Percentiles rank a stretch among this genome's conserved stretches.
phyloP scores from a whole-genome alignment of 1,284 basidiomycete species.

The Irpex sp. region DNA sequence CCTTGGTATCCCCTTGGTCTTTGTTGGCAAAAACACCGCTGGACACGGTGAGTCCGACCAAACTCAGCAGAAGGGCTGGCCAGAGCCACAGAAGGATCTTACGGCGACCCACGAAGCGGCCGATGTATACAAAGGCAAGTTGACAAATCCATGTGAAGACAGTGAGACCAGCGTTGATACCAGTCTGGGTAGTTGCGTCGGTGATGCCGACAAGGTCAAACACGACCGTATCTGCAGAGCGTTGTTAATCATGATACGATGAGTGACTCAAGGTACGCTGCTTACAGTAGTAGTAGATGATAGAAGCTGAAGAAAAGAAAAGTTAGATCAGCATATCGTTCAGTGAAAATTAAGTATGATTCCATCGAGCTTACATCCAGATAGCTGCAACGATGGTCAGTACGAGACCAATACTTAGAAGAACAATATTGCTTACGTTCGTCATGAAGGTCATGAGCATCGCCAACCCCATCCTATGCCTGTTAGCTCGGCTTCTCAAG shows the following conservation, averaged over 20 bases:
- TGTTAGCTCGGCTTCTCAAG: background rate
- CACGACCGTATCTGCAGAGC: background rate
- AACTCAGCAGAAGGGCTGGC: background rate
- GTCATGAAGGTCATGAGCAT: background rate
- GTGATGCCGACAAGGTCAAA: background rate
- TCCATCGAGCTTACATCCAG: background rate
- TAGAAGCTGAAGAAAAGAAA: background rate
- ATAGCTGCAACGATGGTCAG: background rate
- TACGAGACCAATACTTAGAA: background rate
- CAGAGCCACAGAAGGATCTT: background rate
- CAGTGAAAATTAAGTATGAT: background rate
- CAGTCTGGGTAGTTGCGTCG: background rate
- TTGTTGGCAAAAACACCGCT: background rate
- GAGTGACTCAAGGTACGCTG: background rate
- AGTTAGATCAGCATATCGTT: background rate
- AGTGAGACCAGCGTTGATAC: background rate
- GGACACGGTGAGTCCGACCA: background rate
- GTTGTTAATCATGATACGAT: background rate
- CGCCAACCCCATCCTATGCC: background rate
- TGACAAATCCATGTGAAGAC: background rate
- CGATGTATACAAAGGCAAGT: background rate
- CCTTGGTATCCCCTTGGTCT: background rate
- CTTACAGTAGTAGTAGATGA: background rate
- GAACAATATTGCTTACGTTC: background rate
- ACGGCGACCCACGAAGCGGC: background rate